phyloP scores from a whole-genome alignment of 1,139 yeast genomes.

The Torulaspora pretoriensis region DNA sequence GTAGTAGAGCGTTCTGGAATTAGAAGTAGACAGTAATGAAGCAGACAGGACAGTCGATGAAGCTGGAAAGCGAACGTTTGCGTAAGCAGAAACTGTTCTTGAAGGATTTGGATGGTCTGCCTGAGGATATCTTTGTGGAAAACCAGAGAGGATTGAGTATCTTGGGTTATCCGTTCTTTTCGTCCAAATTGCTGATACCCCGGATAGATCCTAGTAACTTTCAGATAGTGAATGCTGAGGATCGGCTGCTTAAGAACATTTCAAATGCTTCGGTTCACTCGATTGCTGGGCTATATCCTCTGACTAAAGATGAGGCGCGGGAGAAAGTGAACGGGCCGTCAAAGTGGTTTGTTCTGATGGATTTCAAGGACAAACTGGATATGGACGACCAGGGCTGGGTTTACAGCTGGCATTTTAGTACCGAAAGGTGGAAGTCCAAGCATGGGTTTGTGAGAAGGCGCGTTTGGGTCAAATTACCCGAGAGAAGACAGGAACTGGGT shows the following conservation, averaged over 20 bases:
- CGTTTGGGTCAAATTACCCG: conserved; percentile 50
- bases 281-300: conserved; percentile 23
- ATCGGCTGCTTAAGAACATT: conserved; percentile 19
- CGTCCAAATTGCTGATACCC: conserved; percentile 42
- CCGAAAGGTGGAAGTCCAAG: conserved; percentile 56
- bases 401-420: conserved; percentile 50
- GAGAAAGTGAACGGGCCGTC: conserved; percentile 44
- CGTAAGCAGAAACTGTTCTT: conserved; percentile 1
- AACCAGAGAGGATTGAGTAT: conserved; percentile 53
- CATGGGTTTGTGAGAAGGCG: conserved; percentile 55
- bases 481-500: not conserved
- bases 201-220: conserved; percentile 47
- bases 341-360: conserved; percentile 62
- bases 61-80: not conserved
- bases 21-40: not conserved
- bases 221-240: conserved; percentile 39
- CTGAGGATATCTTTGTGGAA: conserved; percentile 45
- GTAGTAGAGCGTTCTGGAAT: not conserved
- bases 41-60: not conserved
- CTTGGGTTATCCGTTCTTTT: conserved; percentile 53
- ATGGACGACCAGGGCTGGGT: conserved; percentile 74
- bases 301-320: conserved; percentile 14
- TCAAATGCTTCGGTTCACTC: conserved; percentile 17
- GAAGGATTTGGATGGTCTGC: conserved; percentile 4
- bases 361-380: conserved; percentile 41